A percentile compares a stretch with the other conserved stretches of the same genome.
These are phyloP conservation scores for Boletus sp. DNA, from an alignment of 1,284 basidiomycete genomes.

Conservation along the genomic window DNA sequence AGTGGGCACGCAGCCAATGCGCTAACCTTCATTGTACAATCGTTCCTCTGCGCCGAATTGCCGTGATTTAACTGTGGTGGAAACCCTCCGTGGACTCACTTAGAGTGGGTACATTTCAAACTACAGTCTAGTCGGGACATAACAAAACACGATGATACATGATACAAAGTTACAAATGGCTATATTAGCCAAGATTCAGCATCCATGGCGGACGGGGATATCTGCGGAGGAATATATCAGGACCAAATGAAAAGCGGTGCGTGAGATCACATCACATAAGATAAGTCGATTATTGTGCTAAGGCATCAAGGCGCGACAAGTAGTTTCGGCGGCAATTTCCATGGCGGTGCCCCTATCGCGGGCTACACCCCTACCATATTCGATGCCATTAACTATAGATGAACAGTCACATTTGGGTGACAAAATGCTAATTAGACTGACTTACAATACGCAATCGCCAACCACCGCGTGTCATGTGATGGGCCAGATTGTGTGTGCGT, in stretches of 20 bases:
- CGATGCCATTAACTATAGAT: slow-evolving; percentile 32
- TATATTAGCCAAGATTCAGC: neutral
- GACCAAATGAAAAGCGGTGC: neutral
- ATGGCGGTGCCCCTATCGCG: slow-evolving; percentile 38
- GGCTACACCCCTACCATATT: slow-evolving; percentile 36
- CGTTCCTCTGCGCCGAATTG: neutral
- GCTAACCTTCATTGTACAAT: neutral
- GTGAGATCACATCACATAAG: slow-evolving; percentile 3
- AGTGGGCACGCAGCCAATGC: neutral
- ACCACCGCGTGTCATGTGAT: slow-evolving; percentile 33
- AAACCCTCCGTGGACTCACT: slow-evolving; percentile 2
- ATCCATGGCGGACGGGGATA: neutral
- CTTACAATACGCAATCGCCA: slow-evolving; percentile 36
- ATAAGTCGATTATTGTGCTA: slow-evolving; percentile 24
- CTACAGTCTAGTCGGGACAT: neutral
- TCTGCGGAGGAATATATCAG: slow-evolving; percentile 2
- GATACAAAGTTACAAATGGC: slow-evolving; percentile 3
- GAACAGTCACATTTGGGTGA: neutral
- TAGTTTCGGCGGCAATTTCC: slow-evolving; percentile 36
- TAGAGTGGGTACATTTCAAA: slow-evolving; percentile 19
- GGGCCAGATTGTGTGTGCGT: slow-evolving; percentile 28
- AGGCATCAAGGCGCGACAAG: slow-evolving; percentile 30
- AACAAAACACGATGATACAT: slow-evolving; percentile 7
- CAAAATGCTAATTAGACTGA: neutral
- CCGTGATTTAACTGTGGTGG: neutral